phyloP scores from a whole-genome alignment of 2,329 filamentous ascomycete species.

The Aschersonia sp. region DNA sequence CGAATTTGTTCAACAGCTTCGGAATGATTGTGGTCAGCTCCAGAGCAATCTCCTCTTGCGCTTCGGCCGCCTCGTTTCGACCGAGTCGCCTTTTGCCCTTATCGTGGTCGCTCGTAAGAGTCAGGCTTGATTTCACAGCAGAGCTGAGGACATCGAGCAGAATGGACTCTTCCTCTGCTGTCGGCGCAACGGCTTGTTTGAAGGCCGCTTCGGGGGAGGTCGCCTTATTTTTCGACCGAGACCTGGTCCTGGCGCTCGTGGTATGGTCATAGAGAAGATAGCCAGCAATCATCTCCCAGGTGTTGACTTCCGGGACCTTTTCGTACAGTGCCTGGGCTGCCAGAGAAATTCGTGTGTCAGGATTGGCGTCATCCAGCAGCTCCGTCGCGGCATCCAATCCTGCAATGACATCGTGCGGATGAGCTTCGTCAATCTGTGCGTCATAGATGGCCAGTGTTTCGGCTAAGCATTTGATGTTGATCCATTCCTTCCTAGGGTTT shows the following conservation, averaged over 20 bases:
- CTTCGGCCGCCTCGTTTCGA: conserved; percentile 50
- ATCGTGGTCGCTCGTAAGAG: conserved; percentile 50
- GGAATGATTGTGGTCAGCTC: conserved; percentile 70
- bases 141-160: conserved; percentile 78
- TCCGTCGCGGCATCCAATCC: conserved; percentile 34
- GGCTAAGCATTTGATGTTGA: conserved; percentile 80
- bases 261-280: conserved; percentile 92
- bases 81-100: conserved; percentile 41
- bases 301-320: conserved; percentile 61
- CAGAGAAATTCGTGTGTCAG: conserved; percentile 72
- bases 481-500: conserved; percentile 67
- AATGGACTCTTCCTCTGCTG: conserved; percentile 65
- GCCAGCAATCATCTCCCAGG: conserved; percentile 79
- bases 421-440: conserved; percentile 45
- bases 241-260: conserved; percentile 35
- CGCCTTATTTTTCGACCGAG: conserved; percentile 35
- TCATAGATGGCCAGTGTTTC: conserved; percentile 77
- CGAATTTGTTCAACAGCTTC: conserved; percentile 79
- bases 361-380: conserved; percentile 45
- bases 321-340: conserved; percentile 79
- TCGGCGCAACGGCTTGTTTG: conserved; percentile 58
- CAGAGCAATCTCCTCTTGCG: conserved; percentile 65
- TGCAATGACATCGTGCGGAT: conserved; percentile 27
- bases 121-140: conserved; percentile 60
- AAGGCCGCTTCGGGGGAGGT: conserved; percentile 44